Base-by-base conservation (phyloP, 2,329 filamentous ascomycete species). In the Beauveria scarabaeidicola region DNA sequence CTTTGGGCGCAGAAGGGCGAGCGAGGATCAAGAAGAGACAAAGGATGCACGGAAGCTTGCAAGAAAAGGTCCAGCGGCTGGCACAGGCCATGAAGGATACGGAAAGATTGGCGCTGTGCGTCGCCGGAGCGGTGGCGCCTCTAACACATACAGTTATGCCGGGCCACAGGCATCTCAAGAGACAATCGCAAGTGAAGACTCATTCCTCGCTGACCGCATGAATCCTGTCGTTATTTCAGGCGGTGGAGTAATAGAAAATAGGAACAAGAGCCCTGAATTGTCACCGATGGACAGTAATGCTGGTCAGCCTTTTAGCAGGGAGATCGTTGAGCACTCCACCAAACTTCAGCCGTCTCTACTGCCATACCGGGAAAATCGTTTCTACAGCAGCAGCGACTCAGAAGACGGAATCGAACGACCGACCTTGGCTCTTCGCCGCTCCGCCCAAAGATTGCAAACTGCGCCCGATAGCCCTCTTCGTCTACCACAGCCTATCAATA, bases 41-140 rank as follows among this genome's bases (percentile, higher is more conserved):
- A 69, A 66, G 50, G 50, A 52, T 3, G 25, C 56, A 32, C 51
- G 47, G 9, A 85, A 81, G 63, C 69, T 76, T 8, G 62, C 76
- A 25, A 82, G 88, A 29, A 93, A 91, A 72, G 92, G 93, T 0
- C 93, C 93, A 23, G 84, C 82, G 17, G 93, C 93, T 44, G 93
- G 93, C n/a, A 97, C 93, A 41, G 93, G 93, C 0, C 91, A 97
- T 67, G 93, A 97, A 74, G 88, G 88, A 1, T 92, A 93, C 67
- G 88, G 88, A 0, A 82, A 81, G 59, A 77, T 90, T 59, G 84
- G 85, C 3, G 75, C 79, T 5, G 67, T 77, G 32, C 82, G 85
- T 61, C 81, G 87, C 32, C 82, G 87, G 58, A 90, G 85, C 66
- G 83, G 81, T 61, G 86, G 83, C 66, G 75, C 78, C 8, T 81